Conservation (phyloP, 1,284 basidiomycete genomes). For the Puccinia horiana region DNA sequence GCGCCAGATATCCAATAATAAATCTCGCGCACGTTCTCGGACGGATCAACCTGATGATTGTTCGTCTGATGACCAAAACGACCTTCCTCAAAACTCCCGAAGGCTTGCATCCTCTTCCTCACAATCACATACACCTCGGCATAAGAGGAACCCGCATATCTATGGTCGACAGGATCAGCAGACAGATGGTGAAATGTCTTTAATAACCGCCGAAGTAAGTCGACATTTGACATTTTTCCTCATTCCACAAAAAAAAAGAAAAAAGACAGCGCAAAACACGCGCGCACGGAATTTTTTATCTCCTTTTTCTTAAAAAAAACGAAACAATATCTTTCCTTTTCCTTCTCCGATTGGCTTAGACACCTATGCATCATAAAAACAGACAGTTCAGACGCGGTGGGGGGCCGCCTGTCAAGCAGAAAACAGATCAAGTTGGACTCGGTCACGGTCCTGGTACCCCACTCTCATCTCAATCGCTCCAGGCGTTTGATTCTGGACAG, state of each 20-base stretch:
- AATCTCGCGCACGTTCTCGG: background rate
- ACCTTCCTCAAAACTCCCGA: background rate
- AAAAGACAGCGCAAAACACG: background rate
- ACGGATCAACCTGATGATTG: background rate
- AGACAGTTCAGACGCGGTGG: conserved; percentile 27
- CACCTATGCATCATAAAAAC: conserved; percentile 43
- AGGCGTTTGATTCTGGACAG: background rate
- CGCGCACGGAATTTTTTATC: background rate
- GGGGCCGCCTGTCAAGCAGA: conserved; percentile 3
- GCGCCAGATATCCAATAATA: conserved; percentile 12
- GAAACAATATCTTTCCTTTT: background rate
- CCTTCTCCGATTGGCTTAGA: conserved; percentile 18
- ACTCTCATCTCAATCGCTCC: conserved; percentile 8
- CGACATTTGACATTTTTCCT: too few species aligned
- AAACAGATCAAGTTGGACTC: background rate
- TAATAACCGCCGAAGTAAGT: conserved; percentile 29
- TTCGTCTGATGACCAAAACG: conserved; percentile 1
- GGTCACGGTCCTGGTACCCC: conserved; percentile 9
- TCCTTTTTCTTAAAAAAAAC: conserved; percentile 9
- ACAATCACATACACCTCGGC: background rate
- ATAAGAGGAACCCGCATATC: conserved; percentile 26
- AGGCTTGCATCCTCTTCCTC: background rate
- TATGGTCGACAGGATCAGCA: conserved; percentile 23
- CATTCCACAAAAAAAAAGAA: conserved; percentile 6
- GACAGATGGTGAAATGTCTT: conserved; percentile 21